Conservation (phyloP, 805 yeast species). For the Metschnikowia aberdeeniae region DNA sequence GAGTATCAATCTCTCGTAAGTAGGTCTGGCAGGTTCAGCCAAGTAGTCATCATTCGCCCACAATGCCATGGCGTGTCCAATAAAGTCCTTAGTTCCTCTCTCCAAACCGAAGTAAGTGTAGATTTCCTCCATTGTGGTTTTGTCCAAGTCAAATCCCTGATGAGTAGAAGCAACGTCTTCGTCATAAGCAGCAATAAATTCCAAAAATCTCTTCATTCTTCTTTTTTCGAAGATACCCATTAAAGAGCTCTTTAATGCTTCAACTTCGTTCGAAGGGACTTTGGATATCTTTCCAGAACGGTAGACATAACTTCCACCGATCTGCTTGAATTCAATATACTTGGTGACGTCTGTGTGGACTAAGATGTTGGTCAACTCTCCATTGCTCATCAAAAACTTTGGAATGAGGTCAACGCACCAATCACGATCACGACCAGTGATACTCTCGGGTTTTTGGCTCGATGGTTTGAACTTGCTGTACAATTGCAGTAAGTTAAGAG, state of each 20-base stretch:
- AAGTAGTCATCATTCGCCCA: conserved; percentile 89
- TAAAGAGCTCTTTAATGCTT: conserved; percentile 85
- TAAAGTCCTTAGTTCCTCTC: conserved; percentile 88
- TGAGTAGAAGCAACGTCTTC: conserved; percentile 80
- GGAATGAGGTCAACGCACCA: conserved; percentile 98
- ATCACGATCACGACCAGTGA: conserved; percentile 88
- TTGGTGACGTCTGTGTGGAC: conserved; percentile 95
- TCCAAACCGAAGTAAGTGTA: conserved; percentile 88
- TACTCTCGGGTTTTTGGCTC: conserved; percentile 59
- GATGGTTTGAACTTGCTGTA: conserved; percentile 83
- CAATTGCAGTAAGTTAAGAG: conserved; percentile 63
- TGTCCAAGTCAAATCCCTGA: conserved; percentile 80
- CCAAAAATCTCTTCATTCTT: conserved; percentile 87
- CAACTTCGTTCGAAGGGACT: conserved; percentile 88
- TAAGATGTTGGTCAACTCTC: conserved; percentile 91
- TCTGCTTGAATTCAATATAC: conserved; percentile 93
- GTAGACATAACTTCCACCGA: conserved; percentile 93
- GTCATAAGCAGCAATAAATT: conserved; percentile 76
- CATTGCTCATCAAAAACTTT: conserved; percentile 94
- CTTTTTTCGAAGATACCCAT: conserved; percentile 97
- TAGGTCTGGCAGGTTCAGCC: conserved; percentile 84
- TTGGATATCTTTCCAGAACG: conserved; percentile 87
- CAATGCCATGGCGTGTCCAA: conserved; percentile 98
- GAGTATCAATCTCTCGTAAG: conserved; percentile 78
- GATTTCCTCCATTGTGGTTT: conserved; percentile 86